Evolutionary conservation across 2,329 filamentous ascomycete genomes (phyloP).

Genomic region (Fusarium sp.): DNA sequence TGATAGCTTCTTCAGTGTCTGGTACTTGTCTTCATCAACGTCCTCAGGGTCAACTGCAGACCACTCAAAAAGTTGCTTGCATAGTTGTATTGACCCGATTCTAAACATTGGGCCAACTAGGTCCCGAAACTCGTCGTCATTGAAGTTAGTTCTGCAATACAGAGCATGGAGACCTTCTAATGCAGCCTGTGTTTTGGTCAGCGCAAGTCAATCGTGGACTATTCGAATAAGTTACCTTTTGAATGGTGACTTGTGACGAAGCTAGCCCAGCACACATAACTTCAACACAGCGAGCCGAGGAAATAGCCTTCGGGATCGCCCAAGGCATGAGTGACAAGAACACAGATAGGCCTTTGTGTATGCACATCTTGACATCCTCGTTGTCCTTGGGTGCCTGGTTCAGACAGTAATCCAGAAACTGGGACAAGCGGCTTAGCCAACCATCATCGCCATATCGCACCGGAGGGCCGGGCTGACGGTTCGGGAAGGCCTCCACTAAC

Average conservation of each 20-base stretch:
- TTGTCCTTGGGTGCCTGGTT: conserved; percentile 70
- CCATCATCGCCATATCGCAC: conserved; percentile 83
- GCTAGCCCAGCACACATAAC: conserved; percentile 76
- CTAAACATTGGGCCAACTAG: conserved; percentile 83
- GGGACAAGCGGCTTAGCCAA: conserved; percentile 82
- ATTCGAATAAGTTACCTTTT: conserved; percentile 64
- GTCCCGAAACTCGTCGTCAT: conserved; percentile 78
- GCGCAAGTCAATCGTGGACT: background rate
- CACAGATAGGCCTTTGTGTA: conserved; percentile 78
- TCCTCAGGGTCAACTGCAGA: conserved; percentile 80
- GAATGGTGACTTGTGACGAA: conserved; percentile 73
- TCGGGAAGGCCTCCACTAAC: conserved; percentile 77
- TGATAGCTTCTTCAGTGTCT: conserved; percentile 90
- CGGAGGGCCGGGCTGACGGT: conserved; percentile 71
- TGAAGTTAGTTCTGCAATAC: conserved; percentile 77
- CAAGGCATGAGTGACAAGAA: conserved; percentile 83
- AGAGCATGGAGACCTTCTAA: conserved; percentile 85
- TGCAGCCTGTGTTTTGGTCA: conserved; percentile 64
- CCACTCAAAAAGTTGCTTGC: conserved; percentile 80
- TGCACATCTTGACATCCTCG: conserved; percentile 73
- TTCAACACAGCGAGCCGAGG: conserved; percentile 73
- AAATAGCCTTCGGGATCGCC: conserved; percentile 85
- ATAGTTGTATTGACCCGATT: conserved; percentile 72
- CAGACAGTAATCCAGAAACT: conserved; percentile 77
- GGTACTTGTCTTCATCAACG: conserved; percentile 90